Conservation (phyloP, 805 yeast genomes). For the Sugiyamaella smithiae region DNA sequence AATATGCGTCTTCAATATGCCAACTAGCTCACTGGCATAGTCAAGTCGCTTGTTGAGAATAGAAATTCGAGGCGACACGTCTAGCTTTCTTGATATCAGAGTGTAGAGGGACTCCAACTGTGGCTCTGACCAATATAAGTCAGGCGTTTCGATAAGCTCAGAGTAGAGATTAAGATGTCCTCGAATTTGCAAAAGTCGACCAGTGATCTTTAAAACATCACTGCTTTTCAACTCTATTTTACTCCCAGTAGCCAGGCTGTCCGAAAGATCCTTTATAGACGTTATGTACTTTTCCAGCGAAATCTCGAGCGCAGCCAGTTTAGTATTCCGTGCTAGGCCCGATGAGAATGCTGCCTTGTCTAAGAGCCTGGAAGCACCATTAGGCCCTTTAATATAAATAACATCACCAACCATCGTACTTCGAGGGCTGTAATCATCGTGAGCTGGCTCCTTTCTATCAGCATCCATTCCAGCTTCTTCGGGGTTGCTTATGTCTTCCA, state of each 20-base stretch:
- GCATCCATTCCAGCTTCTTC: background rate
- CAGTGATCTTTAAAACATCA: slow-evolving; percentile 68
- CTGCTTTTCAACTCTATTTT: slow-evolving; percentile 43
- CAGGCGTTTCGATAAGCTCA: slow-evolving; percentile 89
- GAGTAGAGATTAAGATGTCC: slow-evolving; percentile 84
- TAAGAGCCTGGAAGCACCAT: slow-evolving; percentile 47
- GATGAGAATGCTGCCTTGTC: slow-evolving; percentile 88
- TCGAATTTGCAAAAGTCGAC: slow-evolving; percentile 68
- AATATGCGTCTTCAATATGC: slow-evolving; percentile 69
- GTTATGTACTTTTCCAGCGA: slow-evolving; percentile 66
- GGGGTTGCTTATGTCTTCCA: background rate
- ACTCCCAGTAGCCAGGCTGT: slow-evolving; percentile 60
- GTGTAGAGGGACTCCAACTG: slow-evolving; percentile 73
- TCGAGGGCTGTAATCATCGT: background rate
- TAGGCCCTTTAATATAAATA: slow-evolving; percentile 57
- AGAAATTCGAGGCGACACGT: slow-evolving; percentile 70
- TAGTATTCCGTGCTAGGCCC: slow-evolving; percentile 82
- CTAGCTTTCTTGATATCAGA: slow-evolving; percentile 66
- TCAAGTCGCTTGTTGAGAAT: slow-evolving; percentile 83
- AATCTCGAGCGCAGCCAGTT: slow-evolving; percentile 75
- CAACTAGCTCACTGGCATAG: slow-evolving; percentile 84
- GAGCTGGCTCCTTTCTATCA: no score
- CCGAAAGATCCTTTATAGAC: slow-evolving; percentile 62
- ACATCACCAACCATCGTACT: slow-evolving; percentile 65
- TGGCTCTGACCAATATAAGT: slow-evolving; percentile 91